Evolutionary conservation across 2,329 filamentous ascomycete genomes (phyloP), one percentile per base, ranked within the genome.

Genomic region (Nigrospora oryzae): DNA sequence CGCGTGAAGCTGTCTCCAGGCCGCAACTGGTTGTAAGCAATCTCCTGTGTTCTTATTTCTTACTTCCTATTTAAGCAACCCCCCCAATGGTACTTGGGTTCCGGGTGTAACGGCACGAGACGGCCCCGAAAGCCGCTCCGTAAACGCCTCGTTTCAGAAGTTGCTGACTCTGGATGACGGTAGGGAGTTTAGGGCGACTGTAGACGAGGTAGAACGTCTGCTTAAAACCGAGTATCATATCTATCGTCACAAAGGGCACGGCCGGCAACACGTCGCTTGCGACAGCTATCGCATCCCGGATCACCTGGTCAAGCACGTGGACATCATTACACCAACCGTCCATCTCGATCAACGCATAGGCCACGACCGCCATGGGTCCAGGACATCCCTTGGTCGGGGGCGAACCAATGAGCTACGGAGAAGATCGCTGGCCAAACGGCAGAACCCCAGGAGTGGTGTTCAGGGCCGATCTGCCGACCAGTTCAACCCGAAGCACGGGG

Each of bases 221-320:
- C 65, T 81, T 40, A 67, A 69, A 51, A 70, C 76, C 7, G 63
- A 74, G 46, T 79, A 76, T 52, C 68, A 77, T 50, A 56, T 72
- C 37, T 77, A 73, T 53, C 60, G 68, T 50, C 69, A 75, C 51
- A 51, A 54, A 11, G 49, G 54, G 2, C 50, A 61, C 50, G 47
- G 65, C 44, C 49, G 58, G 16, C 49, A 52, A 15, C 67, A 69
- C 47, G 49, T 71, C 36, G 68, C 67, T 4, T 65, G 67, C 40
- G 67, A 70, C 34, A 54, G 58, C 32, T 71, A 71, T 47, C 61
- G 64, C 42, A 49, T 71, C 5, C 68, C 68, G 2, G 54, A 57
- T 33, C 56, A 67, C 42, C 43, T 68, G 3, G 49, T 56, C 8
- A 48, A 62, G 36, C 61, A 68, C 44, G 56, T 71, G 43, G 68